A percentile compares a stretch with the other conserved stretches of the same genome.
Conservation (phyloP, 225 moss, liverwort and hornwort species). For the Straminergon stramineum region DNA sequence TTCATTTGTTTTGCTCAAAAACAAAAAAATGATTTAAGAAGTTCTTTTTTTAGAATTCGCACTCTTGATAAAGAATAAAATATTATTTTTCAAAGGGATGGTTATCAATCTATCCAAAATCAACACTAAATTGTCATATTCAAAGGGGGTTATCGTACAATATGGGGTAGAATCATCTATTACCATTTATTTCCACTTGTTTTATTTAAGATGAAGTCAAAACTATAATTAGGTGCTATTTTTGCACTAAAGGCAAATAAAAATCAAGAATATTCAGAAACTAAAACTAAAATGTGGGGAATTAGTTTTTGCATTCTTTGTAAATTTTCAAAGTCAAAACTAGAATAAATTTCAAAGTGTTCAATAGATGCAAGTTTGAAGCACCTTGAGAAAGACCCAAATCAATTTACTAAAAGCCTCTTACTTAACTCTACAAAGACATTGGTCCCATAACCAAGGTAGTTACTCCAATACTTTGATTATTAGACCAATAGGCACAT, state of each 20-base stretch:
- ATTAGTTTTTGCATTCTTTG: no score
- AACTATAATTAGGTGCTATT: neutral
- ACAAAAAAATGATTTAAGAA: rapidly evolving
- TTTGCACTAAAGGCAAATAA: neutral
- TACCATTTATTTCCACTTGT: rapidly evolving
- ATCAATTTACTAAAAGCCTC: no score
- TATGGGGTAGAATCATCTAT: neutral
- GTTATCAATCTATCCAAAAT: neutral
- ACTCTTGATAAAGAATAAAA: rapidly evolving
- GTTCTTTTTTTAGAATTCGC: neutral
- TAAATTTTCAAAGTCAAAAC: neutral
- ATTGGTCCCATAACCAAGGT: rapidly evolving
- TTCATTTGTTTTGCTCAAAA: neutral
- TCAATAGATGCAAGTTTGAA: neutral
- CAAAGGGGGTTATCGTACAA: rapidly evolving
- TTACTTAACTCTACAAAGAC: neutral
- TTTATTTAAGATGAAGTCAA: neutral
- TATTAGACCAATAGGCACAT: no score
- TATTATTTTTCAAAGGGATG: neutral
- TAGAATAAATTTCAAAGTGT: neutral
- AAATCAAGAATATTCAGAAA: neutral
- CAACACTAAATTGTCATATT: neutral
- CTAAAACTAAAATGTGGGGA: rapidly evolving
- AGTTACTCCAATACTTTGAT: no score
- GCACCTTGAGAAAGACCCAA: rapidly evolving